Conservation (phyloP, 2,329 filamentous ascomycete species). For the Cercospora sp. region DNA sequence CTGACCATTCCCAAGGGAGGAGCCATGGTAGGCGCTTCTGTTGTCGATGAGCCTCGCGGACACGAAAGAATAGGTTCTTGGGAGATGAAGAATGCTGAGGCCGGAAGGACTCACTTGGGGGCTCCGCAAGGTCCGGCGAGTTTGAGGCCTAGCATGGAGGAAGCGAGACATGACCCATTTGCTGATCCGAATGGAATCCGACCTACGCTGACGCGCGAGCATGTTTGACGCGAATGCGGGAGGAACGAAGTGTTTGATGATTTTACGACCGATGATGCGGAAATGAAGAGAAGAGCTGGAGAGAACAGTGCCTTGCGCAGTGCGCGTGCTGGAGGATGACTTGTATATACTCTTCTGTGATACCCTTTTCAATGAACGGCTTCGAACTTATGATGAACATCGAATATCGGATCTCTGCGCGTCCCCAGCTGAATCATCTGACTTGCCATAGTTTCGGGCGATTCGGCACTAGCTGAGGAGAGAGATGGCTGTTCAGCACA, state of each 20-base stretch:
- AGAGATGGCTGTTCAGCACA: background rate
- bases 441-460: constrained; percentile 7
- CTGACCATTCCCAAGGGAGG: constrained; percentile 49
- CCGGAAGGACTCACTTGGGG: constrained; percentile 29
- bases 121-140: constrained; percentile 23
- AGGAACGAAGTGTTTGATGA: background rate
- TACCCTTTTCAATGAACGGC: background rate
- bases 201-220: constrained; percentile 51
- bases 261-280: background rate
- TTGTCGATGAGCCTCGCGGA: constrained; percentile 39
- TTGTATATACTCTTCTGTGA: constrained; percentile 6
- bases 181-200: constrained; percentile 41
- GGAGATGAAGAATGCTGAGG: constrained; percentile 51
- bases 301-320: background rate
- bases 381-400: too few species aligned
- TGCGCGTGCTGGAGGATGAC: background rate
- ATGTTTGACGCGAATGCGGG: constrained; percentile 41
- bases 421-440: background rate
- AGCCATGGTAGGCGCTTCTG: constrained; percentile 37
- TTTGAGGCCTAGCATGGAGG: constrained; percentile 48
- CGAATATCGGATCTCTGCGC: background rate
- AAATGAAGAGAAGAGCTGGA: background rate
- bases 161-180: constrained; percentile 31
- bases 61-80: constrained; percentile 59
- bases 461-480: constrained; percentile 7